These are phyloP conservation scores for Colletotrichum sp. DNA, from an alignment of 2,329 filamentous ascomycete species.

Conservation along the genomic window DNA sequence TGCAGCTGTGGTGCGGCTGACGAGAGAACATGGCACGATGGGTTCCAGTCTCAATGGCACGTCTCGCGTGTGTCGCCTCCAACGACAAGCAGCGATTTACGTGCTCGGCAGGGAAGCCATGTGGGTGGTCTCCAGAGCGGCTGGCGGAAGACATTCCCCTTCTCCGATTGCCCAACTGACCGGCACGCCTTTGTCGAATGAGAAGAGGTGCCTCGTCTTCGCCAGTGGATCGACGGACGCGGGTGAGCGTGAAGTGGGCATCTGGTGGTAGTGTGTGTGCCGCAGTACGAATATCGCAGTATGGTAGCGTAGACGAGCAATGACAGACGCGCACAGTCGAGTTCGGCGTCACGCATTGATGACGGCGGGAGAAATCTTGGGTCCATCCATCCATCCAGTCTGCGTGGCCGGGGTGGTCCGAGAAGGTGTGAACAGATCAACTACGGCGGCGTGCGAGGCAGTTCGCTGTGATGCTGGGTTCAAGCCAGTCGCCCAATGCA, in stretches of 20 bases:
- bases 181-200: not conserved
- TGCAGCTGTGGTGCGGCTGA: not conserved
- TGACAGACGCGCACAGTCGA: not conserved
- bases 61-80: not conserved
- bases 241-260: not conserved
- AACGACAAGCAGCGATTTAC: not conserved
- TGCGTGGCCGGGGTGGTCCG: not conserved
- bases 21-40: not conserved
- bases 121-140: conserved; percentile 8
- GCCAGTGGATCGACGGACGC: not conserved
- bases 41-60: not conserved
- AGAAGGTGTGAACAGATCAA: not conserved
- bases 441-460: not conserved
- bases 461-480: not conserved
- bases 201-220: not conserved
- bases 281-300: not conserved
- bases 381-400: not conserved
- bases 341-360: conserved; percentile 4
- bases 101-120: conserved; percentile 12
- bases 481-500: not conserved
- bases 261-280: not conserved
- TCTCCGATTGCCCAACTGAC: not conserved
- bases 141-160: not conserved
- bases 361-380: not conserved
- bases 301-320: not conserved